Base-by-base conservation (phyloP, 306 rosid species). In the Rosa chinensis region DNA sequence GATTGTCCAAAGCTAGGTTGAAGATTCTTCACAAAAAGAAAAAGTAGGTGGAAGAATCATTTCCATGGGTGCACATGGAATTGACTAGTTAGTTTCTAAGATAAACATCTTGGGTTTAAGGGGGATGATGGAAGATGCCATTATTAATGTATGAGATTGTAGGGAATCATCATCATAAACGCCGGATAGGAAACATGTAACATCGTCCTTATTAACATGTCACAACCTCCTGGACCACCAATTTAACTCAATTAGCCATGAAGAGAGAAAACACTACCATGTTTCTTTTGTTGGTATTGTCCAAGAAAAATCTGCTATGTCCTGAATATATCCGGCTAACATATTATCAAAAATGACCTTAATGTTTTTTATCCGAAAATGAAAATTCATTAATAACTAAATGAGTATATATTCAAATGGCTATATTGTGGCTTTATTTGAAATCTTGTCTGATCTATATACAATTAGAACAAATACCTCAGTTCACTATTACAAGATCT, bases 151-250 rank as follows among this genome's bases (percentile, higher is more conserved):
- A 32, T 32, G 37, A 32, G 37, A 32, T 32, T 32, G 37, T 32
- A 2, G 23, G 7, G 20, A 42, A 67, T 39, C 7, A 68, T 40
- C 23, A 18, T 68, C 47, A 40, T 50, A 50, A 50, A 50, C n/a
- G 16, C 20, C 17, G 17, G 56, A 4, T 20, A 16, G 17, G 56
- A 50, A 16, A 16, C 56, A 50, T 48, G 53, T 16, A 50, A 25
- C 28, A 25, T 25, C 7, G 4, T 50, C 14, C 55, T 50, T 14
- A 17, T 16, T 49, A 49, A 42, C 4, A 49, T 7, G 14, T 32
- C 83, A 80, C 58, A 43, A 64, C 80, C 25, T 82, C 84, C 87
- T 78, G 39, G 72, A 74, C 89, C 64, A 77, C 79, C 79, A n/a
- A 6, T 68, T 74, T 11, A 58, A 70, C 80, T 50, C 17, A 5